A percentile compares a stretch with the other conserved stretches of the same genome.
These are phyloP conservation scores for Mycena polygramma DNA, from an alignment of 768 basidiomycete species.

Conservation along the genomic window DNA sequence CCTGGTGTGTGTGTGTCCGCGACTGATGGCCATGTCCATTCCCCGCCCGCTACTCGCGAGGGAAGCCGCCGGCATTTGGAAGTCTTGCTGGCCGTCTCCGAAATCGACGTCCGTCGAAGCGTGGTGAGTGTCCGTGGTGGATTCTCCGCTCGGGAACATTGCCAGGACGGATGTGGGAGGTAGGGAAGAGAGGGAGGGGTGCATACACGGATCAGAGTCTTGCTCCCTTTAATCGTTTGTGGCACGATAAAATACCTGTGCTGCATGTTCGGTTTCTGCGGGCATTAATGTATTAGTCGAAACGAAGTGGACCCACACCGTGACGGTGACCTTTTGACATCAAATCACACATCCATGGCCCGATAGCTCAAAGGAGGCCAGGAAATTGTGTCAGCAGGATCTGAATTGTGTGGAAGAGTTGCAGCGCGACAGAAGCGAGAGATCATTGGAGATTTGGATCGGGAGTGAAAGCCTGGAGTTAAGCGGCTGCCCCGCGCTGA, in stretches of 20 bases:
- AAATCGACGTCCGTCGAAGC: too few species aligned
- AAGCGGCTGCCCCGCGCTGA: too few species aligned
- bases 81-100: too few species aligned
- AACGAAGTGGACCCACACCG: conserved; percentile 10
- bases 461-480: too few species aligned
- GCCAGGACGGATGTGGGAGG: background rate
- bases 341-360: too few species aligned
- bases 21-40: conserved; percentile 6
- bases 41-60: background rate
- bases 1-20: conserved; percentile 8
- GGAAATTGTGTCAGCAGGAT: too few species aligned
- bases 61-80: background rate
- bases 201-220: conserved; percentile 1
- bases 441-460: too few species aligned
- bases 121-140: too few species aligned
- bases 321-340: too few species aligned
- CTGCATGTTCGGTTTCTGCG: conserved; percentile 15
- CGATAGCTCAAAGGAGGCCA: too few species aligned
- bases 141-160: conserved; percentile 1
- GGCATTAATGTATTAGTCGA: background rate
- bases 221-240: conserved; percentile 4
- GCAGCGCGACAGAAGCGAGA: too few species aligned
- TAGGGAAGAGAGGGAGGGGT: background rate
- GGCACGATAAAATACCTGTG: conserved; percentile 9
- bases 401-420: too few species aligned